Conservation (phyloP, 2,329 filamentous ascomycete genomes). For the Cucurbitaria berberidis region DNA sequence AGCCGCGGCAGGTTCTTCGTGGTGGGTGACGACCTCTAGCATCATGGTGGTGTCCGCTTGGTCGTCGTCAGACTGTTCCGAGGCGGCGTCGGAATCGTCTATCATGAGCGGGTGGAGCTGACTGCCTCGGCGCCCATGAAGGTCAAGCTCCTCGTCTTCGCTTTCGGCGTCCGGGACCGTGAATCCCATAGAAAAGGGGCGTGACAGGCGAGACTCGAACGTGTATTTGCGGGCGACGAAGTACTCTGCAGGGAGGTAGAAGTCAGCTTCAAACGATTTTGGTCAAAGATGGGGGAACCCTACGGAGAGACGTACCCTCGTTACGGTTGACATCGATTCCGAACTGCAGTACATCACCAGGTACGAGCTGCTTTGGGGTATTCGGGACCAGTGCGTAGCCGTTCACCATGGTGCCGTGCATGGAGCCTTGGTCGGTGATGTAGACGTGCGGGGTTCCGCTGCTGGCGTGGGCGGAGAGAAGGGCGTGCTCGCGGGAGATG, state of each 20-base stretch:
- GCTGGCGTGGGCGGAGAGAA: slow-evolving; percentile 40
- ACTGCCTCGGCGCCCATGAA: slow-evolving; percentile 25
- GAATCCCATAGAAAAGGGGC: slow-evolving; percentile 35
- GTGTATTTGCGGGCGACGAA: slow-evolving; percentile 41
- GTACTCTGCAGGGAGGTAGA: slow-evolving; percentile 23
- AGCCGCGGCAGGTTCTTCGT: neutral
- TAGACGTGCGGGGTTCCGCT: slow-evolving; percentile 45
- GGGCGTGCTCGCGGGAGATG: slow-evolving; percentile 72
- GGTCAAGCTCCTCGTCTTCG: slow-evolving; percentile 34
- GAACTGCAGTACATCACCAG: slow-evolving; percentile 46
- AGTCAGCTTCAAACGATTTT: slow-evolving; percentile 12
- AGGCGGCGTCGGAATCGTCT: slow-evolving; percentile 32
- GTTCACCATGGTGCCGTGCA: slow-evolving; percentile 68
- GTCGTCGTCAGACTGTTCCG: slow-evolving; percentile 9
- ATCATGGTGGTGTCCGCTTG: slow-evolving; percentile 16
- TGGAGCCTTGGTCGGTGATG: slow-evolving; percentile 63
- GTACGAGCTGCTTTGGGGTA: slow-evolving; percentile 28
- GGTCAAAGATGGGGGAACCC: neutral
- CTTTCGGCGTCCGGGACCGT: slow-evolving; percentile 41
- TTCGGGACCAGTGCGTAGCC: slow-evolving; percentile 38
- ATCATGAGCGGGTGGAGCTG: slow-evolving; percentile 38
- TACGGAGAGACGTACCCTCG: slow-evolving; percentile 31
- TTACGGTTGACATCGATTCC: slow-evolving; percentile 45
- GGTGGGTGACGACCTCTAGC: slow-evolving; percentile 9
- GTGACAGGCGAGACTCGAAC: slow-evolving; percentile 29